Evolutionary conservation across 2,329 filamentous ascomycete genomes (phyloP), one percentile per base, ranked within the genome.

Genomic region (Fusarium sp.): DNA sequence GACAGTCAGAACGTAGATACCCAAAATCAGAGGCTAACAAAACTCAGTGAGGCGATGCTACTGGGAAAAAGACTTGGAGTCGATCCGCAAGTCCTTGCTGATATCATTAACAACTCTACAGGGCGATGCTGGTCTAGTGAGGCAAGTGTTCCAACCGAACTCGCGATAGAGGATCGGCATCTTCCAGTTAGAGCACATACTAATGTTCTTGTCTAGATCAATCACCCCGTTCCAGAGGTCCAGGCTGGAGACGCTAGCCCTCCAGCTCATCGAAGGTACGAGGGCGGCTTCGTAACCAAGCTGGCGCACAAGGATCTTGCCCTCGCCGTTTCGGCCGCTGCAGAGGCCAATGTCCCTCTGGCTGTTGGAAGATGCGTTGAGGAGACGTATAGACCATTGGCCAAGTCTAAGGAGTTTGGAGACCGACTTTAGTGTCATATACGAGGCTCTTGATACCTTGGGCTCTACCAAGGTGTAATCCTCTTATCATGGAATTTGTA

Each of bases 301-400:
- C 17, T 58, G 12, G 55, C 55, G 26, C 55, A 58, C 14, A 58
- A 58, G 39, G 55, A 58, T 8, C 55, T 58, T 22, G 55, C 55
- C 7, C 41, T 58, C 17, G 55, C 55, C 1, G 28, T 45, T 3
- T 44, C 55, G 2, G 55, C 55, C 5, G 55, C 55, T 9, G 10
- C 3, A 13, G 55, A 38, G 18, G 55, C 41, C 8, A 22, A 45
- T 28, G 55, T 58, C 4, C 41, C 55, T 34, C 55, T 58, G 7
- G 13, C 55, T 2, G 22, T 58, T 6, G 55, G 41, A 20, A 34
- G 36, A 36, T 58, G 55, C 30, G 55, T 45, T 11, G 55, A 58
- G 41, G 41, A 58, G 28, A 17, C 39, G 6, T 58, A 28, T 3
- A 45, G 41, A 13, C n/a, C 41, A 13, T 22, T 58, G 30, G 39